A percentile compares a stretch with the other conserved stretches of the same genome.
Evolutionary conservation across 2,329 filamentous ascomycete species (phyloP).

Genomic region (Berkeleyomyces rouxiae): DNA sequence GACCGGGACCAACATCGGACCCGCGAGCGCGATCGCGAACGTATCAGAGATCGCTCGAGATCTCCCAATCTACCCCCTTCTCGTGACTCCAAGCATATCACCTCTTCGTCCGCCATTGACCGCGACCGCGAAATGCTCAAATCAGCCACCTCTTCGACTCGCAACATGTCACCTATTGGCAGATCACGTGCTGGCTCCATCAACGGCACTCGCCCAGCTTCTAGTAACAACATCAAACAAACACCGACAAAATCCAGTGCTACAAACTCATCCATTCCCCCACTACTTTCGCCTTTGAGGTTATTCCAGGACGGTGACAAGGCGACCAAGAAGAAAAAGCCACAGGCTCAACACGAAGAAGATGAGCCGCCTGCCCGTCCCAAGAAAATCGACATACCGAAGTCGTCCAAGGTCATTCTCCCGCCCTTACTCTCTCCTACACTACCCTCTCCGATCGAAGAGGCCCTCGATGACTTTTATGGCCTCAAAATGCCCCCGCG

Average conservation of each 20-base stretch:
- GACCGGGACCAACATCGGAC: background rate
- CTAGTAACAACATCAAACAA: background rate
- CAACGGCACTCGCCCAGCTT: constrained; percentile 18
- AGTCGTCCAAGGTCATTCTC: constrained; percentile 16
- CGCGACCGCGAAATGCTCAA: constrained; percentile 22
- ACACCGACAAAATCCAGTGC: constrained; percentile 20
- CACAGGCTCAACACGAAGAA: background rate
- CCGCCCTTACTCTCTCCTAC: constrained; percentile 40
- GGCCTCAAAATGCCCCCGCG: constrained; percentile 6
- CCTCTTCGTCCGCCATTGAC: constrained; percentile 22
- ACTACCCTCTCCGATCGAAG: constrained; percentile 34
- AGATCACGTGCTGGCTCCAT: constrained; percentile 25
- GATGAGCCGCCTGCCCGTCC: background rate
- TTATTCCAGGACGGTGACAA: constrained; percentile 17
- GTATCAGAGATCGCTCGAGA: constrained; percentile 4
- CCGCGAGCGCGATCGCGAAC: background rate
- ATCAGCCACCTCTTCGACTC: constrained; percentile 16
- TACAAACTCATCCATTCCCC: constrained; percentile 26
- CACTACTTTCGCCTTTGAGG: constrained; percentile 35
- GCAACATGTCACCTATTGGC: constrained; percentile 21
- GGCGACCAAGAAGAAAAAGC: constrained; percentile 2
- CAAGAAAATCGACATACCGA: constrained; percentile 14
- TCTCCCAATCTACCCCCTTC: background rate
- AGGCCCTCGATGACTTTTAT: constrained; percentile 21
- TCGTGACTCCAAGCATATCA: constrained; percentile 1